Evolutionary conservation across 768 basidiomycete genomes (phyloP).

Genomic region (Postia placenta): DNA sequence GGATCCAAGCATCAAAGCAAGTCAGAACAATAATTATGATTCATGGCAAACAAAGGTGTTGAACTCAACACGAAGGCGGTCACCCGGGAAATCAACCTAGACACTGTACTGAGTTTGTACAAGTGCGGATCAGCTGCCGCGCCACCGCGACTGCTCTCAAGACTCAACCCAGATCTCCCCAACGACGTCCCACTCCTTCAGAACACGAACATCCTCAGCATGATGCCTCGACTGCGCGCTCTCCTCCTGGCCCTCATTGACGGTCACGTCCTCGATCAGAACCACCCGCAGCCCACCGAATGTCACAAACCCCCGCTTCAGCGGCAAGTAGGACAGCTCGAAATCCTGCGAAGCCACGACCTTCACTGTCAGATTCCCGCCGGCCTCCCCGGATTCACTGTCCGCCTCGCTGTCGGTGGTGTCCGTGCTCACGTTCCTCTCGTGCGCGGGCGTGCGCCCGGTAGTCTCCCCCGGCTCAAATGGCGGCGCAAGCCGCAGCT

Average conservation of each 20-base stretch:
- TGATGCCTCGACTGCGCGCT: slow-evolving; percentile 13
- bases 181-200: slow-evolving; percentile 70
- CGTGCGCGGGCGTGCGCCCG: neutral
- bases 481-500: slow-evolving; percentile 15
- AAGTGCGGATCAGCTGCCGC: too few species aligned
- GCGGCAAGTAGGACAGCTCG: slow-evolving; percentile 55
- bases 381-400: slow-evolving; percentile 13
- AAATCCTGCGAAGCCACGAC: slow-evolving; percentile 48
- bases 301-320: slow-evolving; percentile 50
- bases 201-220: slow-evolving; percentile 33
- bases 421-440: slow-evolving; percentile 14
- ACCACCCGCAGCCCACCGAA: slow-evolving; percentile 72
- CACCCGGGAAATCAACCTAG: too few species aligned
- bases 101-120: too few species aligned
- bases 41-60: too few species aligned
- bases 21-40: too few species aligned
- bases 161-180: slow-evolving; percentile 60
- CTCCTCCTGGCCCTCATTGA: slow-evolving; percentile 28
- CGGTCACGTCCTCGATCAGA: slow-evolving; percentile 49
- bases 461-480: neutral
- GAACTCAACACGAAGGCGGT: too few species aligned
- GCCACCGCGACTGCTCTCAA: too few species aligned
- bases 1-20: too few species aligned
- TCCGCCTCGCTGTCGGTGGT: slow-evolving; percentile 18
- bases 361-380: slow-evolving; percentile 13